Base-by-base conservation (phyloP, 2,329 filamentous ascomycete genomes). In the Fusarium decemcellulare region DNA sequence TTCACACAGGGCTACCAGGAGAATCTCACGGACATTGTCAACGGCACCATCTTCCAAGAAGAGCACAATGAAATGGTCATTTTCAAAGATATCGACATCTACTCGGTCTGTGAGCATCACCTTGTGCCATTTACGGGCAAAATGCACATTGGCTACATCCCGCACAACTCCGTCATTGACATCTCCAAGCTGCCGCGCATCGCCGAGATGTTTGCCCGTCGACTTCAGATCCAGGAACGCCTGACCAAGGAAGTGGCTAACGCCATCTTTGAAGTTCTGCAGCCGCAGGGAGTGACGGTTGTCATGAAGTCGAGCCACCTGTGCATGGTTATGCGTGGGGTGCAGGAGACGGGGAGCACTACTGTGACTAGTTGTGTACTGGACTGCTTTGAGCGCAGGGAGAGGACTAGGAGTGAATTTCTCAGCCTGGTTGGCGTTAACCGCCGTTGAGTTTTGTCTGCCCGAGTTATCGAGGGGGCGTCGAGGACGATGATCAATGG, bases 91-190 rank as follows among this genome's bases (percentile, higher is more conserved):
- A 98, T 99, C 76, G 95, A 98, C 78, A 89, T 98, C 11, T 97
- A 68, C 2, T 95, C 92, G 69, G 85, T 98, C 46, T 98, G 96
- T 84, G 96, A 99, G 83, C 96, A 99, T 80, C 95, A 99, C 78
- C 87, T 98, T 78, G 95, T 99, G 8, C 96, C 96, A 1, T 99
- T 99, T 76, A 95, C 89, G 3, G 96, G 96, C 75, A 98, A 97
- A 93, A 98, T 99, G 93, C 96, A 99, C 82, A 98, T 99, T 74
- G 96, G 95, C 62, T 99, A 99, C 81, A 98, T 99, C 68, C 96
- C 96, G 30, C 90, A 91, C 76, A 89, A 94, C 77, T 91, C 95
- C 63, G 95, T 99, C 54, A 94, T 99, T 66, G 96, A 96, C 50
- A 91, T 99, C 56, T 98, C 95, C 34, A 99, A 99, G 80, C 88